Conservation (phyloP, 2,329 filamentous ascomycete species). For the Botrytis fabae region DNA sequence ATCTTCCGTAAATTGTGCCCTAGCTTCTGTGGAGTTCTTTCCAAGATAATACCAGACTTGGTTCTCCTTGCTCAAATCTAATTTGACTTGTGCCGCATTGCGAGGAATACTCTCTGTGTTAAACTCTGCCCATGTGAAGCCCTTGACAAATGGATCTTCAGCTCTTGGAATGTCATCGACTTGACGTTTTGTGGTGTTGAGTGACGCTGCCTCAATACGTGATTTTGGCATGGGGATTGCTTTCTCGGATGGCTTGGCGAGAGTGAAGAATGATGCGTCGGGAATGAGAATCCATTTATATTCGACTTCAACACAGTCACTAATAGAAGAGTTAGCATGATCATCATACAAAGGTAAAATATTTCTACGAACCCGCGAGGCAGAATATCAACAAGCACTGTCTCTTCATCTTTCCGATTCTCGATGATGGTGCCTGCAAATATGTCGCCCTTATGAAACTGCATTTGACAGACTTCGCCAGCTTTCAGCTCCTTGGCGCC, state of each 20-base stretch:
- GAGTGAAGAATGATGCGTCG: constrained; percentile 66
- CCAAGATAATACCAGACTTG: constrained; percentile 90
- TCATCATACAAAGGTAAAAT: constrained; percentile 22
- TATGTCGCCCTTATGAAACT: constrained; percentile 80
- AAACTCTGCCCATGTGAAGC: constrained; percentile 79
- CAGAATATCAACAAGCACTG: constrained; percentile 76
- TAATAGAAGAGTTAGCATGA: constrained; percentile 48
- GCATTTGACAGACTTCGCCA: constrained; percentile 82
- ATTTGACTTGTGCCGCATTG: constrained; percentile 63
- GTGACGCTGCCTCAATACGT: constrained; percentile 61
- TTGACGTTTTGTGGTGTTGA: constrained; percentile 64
- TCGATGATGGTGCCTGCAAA: constrained; percentile 87
- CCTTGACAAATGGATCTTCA: constrained; percentile 66
- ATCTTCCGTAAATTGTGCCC: constrained; percentile 87
- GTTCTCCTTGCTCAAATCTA: constrained; percentile 71
- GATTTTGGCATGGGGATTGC: constrained; percentile 70
- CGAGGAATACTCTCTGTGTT: constrained; percentile 57
- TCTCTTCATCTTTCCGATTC: constrained; percentile 75
- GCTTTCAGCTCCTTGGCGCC: constrained; percentile 67
- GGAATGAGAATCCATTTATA: constrained; percentile 82
- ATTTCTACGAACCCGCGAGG: constrained; percentile 71
- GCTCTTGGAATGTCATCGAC: constrained; percentile 63
- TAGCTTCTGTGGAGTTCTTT: constrained; percentile 82
- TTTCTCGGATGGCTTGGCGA: constrained; percentile 72
- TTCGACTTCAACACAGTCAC: constrained; percentile 74